Evolutionary conservation across 768 basidiomycete genomes (phyloP).

Genomic region (Pulveroboletus frians): DNA sequence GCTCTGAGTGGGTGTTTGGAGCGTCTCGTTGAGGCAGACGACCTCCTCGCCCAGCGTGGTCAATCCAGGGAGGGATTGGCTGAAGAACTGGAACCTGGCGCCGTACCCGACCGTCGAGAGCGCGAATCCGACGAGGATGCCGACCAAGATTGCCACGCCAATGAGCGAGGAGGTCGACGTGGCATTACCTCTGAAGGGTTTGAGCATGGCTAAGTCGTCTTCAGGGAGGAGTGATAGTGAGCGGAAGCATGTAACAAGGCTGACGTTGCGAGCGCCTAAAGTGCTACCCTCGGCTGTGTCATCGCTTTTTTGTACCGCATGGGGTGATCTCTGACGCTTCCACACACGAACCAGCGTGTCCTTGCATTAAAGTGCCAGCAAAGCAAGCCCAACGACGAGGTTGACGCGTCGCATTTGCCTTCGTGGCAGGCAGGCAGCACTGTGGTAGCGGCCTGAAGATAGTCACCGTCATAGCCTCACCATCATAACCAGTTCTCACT

Average conservation of each 20-base stretch:
- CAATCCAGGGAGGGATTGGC: constrained; percentile 11
- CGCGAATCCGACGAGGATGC: constrained; percentile 26
- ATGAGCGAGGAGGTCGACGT: constrained; percentile 10
- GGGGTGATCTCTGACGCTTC: neutral
- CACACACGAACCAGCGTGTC: no score
- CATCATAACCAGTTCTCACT: no score
- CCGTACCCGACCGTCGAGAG: constrained; percentile 15
- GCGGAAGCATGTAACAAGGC: neutral
- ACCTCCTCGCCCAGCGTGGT: constrained; percentile 10
- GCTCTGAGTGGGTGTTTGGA: neutral
- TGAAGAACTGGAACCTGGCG: constrained; percentile 13
- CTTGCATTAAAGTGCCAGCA: no score
- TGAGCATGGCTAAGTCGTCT: constrained; percentile 5
- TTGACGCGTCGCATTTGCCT: neutral
- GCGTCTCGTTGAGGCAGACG: constrained; percentile 10
- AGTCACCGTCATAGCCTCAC: neutral
- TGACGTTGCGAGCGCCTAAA: neutral
- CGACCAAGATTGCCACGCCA: constrained; percentile 20
- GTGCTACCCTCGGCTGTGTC: neutral
- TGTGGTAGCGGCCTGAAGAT: neutral
- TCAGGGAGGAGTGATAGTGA: neutral
- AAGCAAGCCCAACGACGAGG: neutral
- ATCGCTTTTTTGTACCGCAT: neutral
- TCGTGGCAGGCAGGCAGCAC: neutral
- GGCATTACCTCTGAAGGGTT: neutral